A percentile compares a stretch with the other conserved stretches of the same genome.
phyloP scores from a whole-genome alignment of 371 early-diverging fungal genomes.

The Mortierella sp. region DNA sequence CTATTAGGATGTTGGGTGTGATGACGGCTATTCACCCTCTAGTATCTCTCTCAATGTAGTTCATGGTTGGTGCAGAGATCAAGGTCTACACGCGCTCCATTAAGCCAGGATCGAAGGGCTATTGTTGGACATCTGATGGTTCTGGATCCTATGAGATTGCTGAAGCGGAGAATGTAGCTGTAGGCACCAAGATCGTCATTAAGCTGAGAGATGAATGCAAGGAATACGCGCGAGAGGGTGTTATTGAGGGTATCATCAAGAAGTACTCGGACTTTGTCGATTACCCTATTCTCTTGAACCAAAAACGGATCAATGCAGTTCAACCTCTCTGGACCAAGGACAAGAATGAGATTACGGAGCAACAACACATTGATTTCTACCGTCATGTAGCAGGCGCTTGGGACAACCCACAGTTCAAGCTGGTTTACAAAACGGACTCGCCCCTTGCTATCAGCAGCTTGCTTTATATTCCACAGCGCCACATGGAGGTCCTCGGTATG shows the following conservation, averaged over 20 bases:
- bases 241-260: constrained; percentile 84
- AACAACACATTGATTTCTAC: constrained; percentile 94
- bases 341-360: constrained; percentile 79
- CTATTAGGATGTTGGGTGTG: constrained; percentile 6
- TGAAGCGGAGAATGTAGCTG: constrained; percentile 77
- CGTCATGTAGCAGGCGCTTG: constrained; percentile 77
- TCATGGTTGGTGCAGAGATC: constrained; percentile 89
- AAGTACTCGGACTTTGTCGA: constrained; percentile 97
- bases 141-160: constrained; percentile 81
- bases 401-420: constrained; percentile 78
- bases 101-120: constrained; percentile 76
- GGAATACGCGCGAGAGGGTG: constrained; percentile 82
- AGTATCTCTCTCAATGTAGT: constrained; percentile 52
- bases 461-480: constrained; percentile 77
- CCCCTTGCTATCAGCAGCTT: constrained; percentile 80
- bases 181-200: constrained; percentile 96
- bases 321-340: constrained; percentile 96
- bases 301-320: constrained; percentile 84
- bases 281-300: constrained; percentile 92
- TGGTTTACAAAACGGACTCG: constrained; percentile 83
- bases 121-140: constrained; percentile 87
- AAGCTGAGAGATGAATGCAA: constrained; percentile 91
- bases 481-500: constrained; percentile 75
- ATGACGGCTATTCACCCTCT: constrained; percentile 9
- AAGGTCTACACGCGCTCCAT: constrained; percentile 85